phyloP scores from a whole-genome alignment of 2,329 filamentous ascomycete genomes.

The Bipolaris victoriae region DNA sequence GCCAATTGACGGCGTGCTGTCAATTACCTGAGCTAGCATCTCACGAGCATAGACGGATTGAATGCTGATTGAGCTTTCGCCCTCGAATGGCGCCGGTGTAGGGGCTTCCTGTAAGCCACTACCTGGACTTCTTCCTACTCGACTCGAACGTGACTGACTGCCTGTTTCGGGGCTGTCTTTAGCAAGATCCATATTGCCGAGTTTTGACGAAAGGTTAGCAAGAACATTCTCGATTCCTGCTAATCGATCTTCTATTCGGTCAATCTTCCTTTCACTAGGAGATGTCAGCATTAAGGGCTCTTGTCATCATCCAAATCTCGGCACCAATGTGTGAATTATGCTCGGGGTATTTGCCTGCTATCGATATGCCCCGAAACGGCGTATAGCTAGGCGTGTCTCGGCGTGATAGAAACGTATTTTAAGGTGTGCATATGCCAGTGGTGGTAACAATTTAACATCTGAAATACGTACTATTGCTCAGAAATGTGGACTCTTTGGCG shows the following conservation, averaged over 20 bases:
- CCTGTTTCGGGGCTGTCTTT: constrained; percentile 28
- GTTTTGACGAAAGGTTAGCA: constrained; percentile 43
- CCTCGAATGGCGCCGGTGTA: constrained; percentile 52
- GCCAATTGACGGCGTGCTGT: constrained; percentile 41
- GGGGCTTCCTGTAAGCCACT: constrained; percentile 32
- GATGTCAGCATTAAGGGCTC: constrained; percentile 14
- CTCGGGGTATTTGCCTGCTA: neutral
- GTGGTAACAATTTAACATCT: neutral
- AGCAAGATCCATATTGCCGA: constrained; percentile 34
- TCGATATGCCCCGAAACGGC: neutral
- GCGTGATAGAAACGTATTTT: neutral
- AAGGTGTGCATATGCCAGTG: neutral
- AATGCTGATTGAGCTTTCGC: constrained; percentile 56
- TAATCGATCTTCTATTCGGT: constrained; percentile 59
- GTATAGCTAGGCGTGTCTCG: neutral
- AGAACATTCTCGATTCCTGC: constrained; percentile 56
- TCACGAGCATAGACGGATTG: constrained; percentile 57
- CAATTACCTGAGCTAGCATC: constrained; percentile 52
- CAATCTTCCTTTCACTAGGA: constrained; percentile 59
- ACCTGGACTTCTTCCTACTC: constrained; percentile 21
- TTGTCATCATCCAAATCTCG: neutral
- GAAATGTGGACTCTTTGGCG: constrained; percentile 46
- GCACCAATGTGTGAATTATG: neutral
- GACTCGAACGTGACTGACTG: constrained; percentile 35
- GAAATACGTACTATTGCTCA: constrained; percentile 44